Conservation (phyloP, 768 basidiomycete genomes). For the Kwoniella mangroviensis region DNA sequence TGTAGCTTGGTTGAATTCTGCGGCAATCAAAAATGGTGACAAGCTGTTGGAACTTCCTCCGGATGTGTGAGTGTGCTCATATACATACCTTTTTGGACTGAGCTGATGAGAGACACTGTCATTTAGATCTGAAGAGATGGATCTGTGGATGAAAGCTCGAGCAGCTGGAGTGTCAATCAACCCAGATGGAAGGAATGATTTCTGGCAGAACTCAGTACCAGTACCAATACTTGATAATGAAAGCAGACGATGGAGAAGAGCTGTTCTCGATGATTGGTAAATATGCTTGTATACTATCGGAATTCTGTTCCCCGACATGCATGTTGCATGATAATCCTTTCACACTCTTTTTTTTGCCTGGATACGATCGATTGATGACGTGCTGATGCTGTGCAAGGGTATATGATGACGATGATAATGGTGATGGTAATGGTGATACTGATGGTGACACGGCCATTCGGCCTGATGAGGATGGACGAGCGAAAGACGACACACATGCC, state of each 20-base stretch:
- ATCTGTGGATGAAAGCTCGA: conserved; percentile 24
- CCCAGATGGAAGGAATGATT: conserved; percentile 20
- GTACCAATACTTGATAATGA: neutral
- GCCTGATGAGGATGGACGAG: neutral
- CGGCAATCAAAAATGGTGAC: conserved; percentile 17
- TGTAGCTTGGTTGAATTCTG: conserved; percentile 24
- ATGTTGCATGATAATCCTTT: neutral
- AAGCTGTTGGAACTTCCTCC: conserved; percentile 21
- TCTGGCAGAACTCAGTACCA: neutral
- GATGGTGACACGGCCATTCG: neutral
- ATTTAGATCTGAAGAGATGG: conserved; percentile 21
- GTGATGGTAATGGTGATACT: neutral
- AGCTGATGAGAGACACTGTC: neutral
- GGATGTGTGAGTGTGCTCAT: conserved; percentile 21
- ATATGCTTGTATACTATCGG: neutral
- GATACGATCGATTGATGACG: neutral
- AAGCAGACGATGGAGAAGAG: conserved; percentile 9
- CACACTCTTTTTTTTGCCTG: neutral
- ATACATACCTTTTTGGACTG: neutral
- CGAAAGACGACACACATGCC: neutral
- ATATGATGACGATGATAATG: too few relatives aligned
- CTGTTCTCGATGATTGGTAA: conserved; percentile 23
- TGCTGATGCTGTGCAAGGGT: neutral
- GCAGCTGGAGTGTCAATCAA: conserved; percentile 10
- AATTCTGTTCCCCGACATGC: neutral